phyloP scores from a whole-genome alignment of 164 flowering plant species.

The Berberis thunbergii region DNA sequence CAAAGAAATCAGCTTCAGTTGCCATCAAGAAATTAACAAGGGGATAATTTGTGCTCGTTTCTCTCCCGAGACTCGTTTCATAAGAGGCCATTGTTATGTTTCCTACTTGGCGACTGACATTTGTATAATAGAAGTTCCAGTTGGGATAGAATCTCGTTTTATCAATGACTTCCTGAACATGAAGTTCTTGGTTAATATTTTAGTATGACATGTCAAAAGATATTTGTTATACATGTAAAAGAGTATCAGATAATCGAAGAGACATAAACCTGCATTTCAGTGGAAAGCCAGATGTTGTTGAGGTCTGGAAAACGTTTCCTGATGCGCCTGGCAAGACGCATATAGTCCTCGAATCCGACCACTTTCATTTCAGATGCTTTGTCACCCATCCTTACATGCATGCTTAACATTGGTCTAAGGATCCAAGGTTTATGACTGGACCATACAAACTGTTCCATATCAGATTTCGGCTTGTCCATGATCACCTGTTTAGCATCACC shows the following conservation, averaged over 20 bases:
- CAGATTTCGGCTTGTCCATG: conserved; percentile 20
- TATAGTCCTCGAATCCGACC: conserved; percentile 70
- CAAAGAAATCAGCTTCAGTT: conserved; percentile 59
- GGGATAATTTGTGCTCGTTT: conserved; percentile 73
- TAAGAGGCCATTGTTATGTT: conserved; percentile 77
- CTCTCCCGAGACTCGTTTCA: conserved; percentile 84
- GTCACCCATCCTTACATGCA: conserved; percentile 99
- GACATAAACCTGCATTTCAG: conserved; percentile 85
- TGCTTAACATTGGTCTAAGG: conserved; percentile 79
- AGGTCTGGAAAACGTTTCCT: conserved; percentile 67
- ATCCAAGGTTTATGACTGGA: conserved; percentile 77
- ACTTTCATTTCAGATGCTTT: conserved; percentile 97
- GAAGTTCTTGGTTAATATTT: background rate
- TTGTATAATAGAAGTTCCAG: conserved; percentile 84
- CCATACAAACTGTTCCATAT: conserved; percentile 64
- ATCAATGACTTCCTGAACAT: conserved; percentile 68
- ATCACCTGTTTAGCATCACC: conserved; percentile 21
- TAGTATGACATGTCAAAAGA: background rate
- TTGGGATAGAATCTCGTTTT: conserved; percentile 38
- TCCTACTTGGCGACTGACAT: conserved; percentile 72
- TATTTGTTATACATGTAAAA: background rate
- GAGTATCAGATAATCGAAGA: background rate
- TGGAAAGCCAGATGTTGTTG: conserved; percentile 79
- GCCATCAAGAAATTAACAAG: conserved; percentile 78
- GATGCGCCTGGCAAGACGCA: conserved; percentile 65